Base-by-base conservation (phyloP, 495 filamentous ascomycete species). In the Corynascus novoguineensis region DNA sequence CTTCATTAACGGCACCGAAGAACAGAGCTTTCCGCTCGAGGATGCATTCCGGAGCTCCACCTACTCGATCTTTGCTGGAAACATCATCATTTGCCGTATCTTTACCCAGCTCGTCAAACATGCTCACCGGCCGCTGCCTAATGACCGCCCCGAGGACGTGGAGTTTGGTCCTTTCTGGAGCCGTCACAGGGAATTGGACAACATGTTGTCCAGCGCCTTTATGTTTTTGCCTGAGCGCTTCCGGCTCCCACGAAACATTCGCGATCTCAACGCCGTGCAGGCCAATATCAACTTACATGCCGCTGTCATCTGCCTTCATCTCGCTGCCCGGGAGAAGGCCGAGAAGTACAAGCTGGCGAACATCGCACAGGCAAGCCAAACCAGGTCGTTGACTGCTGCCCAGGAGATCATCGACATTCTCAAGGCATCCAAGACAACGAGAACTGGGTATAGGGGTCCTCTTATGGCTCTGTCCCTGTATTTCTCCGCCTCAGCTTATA, bases 101-200 rank as follows among this genome's bases (percentile, higher is more conserved):
- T 74, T 77, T 48, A 69, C 66, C 53, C 53, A 64, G 27, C 68
- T 79, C 27, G 55, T 76, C 25, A 71, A 68, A 28, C 76, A 79
- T 47, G 60, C 69, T 9, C 70, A 78, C 50, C 68, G 70, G 11
- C 65, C 71, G 0, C 71, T 66, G 58, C 65, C 70, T 14, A 57
- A 61, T 25, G 76, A 78, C 42, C 60, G 57, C 9, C 71, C 73
- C 4, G 67, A 75, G 4, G 69, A 78, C 49, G 53, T 63, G 12
- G 62, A 75, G 25, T 59, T 66, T 38, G 76, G 74, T 21, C 58
- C 56, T 25, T 78, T 69, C 51, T 79, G 75, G 76, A 65, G 71
- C 32, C 72, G 74, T 8, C 76, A 79, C 45, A 66, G 75, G 14
- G 68, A 78, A 22, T 65, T 79, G 37, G 75, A 79, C 61, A 77